Percentiles rank a stretch among this genome's conserved stretches.
phyloP scores from a whole-genome alignment of 2,329 filamentous ascomycete species.

The Calycina marina region DNA sequence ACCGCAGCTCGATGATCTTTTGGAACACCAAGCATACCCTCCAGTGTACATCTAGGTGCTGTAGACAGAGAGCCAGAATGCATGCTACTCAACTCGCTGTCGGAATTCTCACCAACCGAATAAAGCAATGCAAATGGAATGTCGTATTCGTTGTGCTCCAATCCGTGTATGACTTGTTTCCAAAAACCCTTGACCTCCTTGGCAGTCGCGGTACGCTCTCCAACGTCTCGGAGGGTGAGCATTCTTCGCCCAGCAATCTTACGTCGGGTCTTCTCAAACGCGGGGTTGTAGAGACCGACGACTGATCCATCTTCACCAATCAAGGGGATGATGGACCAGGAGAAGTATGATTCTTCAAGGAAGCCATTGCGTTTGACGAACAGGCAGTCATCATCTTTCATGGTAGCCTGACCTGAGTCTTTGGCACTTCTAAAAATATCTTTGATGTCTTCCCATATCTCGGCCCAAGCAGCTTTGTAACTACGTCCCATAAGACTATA shows the following conservation, averaged over 20 bases:
- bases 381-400: conserved; percentile 71
- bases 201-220: conserved; percentile 60
- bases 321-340: conserved; percentile 67
- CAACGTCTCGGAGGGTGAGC: conserved; percentile 64
- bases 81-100: conserved; percentile 58
- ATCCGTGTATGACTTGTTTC: conserved; percentile 50
- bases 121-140: conserved; percentile 67
- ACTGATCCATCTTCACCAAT: conserved; percentile 54
- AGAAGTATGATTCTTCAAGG: conserved; percentile 69
- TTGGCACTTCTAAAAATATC: conserved; percentile 54
- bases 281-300: conserved; percentile 38
- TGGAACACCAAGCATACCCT: conserved; percentile 58
- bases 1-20: conserved; percentile 46
- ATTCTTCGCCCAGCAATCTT: conserved; percentile 69
- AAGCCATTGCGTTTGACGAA: conserved; percentile 57
- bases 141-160: conserved; percentile 60
- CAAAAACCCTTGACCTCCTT: conserved; percentile 61
- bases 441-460: conserved; percentile 60
- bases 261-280: conserved; percentile 66
- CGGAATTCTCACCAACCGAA: conserved; percentile 54
- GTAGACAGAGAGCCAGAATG: conserved; percentile 50
- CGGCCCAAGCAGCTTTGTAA: conserved; percentile 52
- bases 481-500: conserved; percentile 62
- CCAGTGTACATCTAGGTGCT: conserved; percentile 50
- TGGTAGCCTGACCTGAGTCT: conserved; percentile 59